phyloP scores from a whole-genome alignment of 2,329 filamentous ascomycete genomes.

The Clarireedia homoeocarpa region DNA sequence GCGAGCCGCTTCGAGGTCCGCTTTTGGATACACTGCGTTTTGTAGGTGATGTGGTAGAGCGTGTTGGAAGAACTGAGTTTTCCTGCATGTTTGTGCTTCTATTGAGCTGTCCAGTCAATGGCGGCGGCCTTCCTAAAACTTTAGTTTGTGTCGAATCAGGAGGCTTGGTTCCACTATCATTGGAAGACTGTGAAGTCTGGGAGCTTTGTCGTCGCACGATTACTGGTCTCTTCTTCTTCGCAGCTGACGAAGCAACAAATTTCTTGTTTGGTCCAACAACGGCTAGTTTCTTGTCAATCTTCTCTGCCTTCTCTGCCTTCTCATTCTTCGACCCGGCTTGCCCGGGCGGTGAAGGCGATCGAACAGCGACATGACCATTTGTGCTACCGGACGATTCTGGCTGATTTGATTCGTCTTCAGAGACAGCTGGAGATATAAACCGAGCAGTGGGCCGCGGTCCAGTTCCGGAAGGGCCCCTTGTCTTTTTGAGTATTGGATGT shows the following conservation, averaged over 20 bases:
- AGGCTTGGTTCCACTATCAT: conserved; percentile 14
- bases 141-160: not conserved
- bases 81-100: conserved; percentile 2
- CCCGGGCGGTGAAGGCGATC: conserved; percentile 19
- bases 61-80: not conserved
- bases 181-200: conserved; percentile 37
- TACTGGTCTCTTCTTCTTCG: conserved; percentile 39
- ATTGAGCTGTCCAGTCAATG: not conserved
- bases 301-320: conserved; percentile 9
- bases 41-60: conserved; percentile 3
- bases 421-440: conserved; percentile 48
- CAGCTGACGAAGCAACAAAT: conserved; percentile 36
- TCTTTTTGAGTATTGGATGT: conserved; percentile 54
- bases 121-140: not conserved
- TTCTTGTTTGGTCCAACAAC: conserved; percentile 28
- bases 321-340: conserved; percentile 8
- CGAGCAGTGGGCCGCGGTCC: conserved; percentile 52
- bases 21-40: not conserved
- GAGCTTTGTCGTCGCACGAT: conserved; percentile 41
- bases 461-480: conserved; percentile 43
- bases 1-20: not conserved
- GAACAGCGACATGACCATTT: conserved; percentile 24
- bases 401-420: conserved; percentile 33
- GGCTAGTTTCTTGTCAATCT: conserved; percentile 10
- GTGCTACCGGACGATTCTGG: conserved; percentile 38